phyloP scores from a whole-genome alignment of 805 yeast species.

The Metschnikowia cubensis region DNA sequence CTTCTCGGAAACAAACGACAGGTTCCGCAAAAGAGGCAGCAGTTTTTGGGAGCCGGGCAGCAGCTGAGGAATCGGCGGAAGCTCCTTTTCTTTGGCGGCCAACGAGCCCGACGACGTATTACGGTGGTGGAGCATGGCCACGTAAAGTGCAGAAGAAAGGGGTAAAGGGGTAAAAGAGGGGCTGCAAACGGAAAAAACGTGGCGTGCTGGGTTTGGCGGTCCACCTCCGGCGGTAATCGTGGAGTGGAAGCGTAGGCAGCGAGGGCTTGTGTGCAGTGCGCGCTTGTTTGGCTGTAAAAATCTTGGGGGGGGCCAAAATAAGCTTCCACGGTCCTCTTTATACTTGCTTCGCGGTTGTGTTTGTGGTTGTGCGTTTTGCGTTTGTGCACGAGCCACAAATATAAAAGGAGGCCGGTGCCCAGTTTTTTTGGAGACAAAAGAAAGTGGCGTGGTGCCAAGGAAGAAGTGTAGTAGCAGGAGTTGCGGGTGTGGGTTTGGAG shows the following conservation, averaged over 20 bases:
- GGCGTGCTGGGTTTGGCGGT: not conserved
- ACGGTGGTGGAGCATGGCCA: slow-evolving; percentile 1
- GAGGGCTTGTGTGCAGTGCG: not conserved
- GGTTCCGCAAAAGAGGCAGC: no score
- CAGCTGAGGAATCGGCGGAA: slow-evolving; percentile 35
- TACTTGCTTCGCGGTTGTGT: no score
- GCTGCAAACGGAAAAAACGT: not conserved
- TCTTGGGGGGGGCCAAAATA: no score
- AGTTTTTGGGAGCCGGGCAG: not conserved
- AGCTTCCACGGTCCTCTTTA: not conserved
- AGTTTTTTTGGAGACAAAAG: not conserved
- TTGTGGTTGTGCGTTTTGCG: not conserved
- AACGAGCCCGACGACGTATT: not conserved
- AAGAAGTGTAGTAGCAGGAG: not conserved
- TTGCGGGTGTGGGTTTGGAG: not conserved
- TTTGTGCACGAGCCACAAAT: not conserved
- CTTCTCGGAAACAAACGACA: no score
- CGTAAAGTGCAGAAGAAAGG: not conserved
- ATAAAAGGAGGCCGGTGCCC: not conserved
- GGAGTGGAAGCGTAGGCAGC: not conserved
- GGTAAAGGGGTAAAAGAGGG: not conserved
- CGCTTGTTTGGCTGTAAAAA: slow-evolving; percentile 1
- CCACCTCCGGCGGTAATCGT: not conserved
- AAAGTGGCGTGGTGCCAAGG: not conserved
- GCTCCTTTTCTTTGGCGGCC: slow-evolving; percentile 32